These are phyloP conservation scores for Hylodesmum podocarpum DNA, from an alignment of 306 rosid species.

Conservation along the genomic window DNA sequence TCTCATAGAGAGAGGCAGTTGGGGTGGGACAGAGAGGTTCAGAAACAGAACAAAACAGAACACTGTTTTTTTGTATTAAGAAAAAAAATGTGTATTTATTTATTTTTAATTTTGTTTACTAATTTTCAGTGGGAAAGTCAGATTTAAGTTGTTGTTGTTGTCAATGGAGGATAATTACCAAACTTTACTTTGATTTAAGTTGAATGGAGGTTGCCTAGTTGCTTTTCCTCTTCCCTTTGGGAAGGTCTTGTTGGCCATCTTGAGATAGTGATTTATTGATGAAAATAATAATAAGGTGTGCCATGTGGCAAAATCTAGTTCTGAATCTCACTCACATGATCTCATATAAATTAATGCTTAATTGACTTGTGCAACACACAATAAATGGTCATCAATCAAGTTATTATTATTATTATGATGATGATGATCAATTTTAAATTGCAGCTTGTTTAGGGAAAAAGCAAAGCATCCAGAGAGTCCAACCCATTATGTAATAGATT, in stretches of 20 bases:
- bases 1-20: slow-evolving; percentile 46
- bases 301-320: slow-evolving; percentile 32
- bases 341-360: slow-evolving; percentile 15
- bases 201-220: slow-evolving; percentile 48
- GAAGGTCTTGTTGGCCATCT: slow-evolving; percentile 36
- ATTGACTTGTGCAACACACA: slow-evolving; percentile 31
- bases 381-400: not conserved
- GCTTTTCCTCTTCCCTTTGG: slow-evolving; percentile 40
- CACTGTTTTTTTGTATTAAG: not conserved
- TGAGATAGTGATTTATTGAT: slow-evolving; percentile 36
- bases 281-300: not conserved
- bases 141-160: slow-evolving; percentile 45
- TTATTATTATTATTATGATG: not conserved
- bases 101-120: slow-evolving; percentile 1
- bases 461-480: not conserved
- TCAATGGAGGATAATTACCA: slow-evolving; percentile 46
- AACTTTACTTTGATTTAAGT: slow-evolving; percentile 38
- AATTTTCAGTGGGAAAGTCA: slow-evolving; percentile 31
- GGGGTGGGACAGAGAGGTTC: slow-evolving; percentile 43
- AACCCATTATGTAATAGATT: not conserved
- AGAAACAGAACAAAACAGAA: slow-evolving; percentile 16
- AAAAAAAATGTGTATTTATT: not conserved
- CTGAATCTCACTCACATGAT: slow-evolving; percentile 23
- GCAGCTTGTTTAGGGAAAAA: not conserved
- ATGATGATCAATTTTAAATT: not conserved